Evolutionary conservation across 2,329 filamentous ascomycete species (phyloP).

Genomic region (Talaromyces sp.): DNA sequence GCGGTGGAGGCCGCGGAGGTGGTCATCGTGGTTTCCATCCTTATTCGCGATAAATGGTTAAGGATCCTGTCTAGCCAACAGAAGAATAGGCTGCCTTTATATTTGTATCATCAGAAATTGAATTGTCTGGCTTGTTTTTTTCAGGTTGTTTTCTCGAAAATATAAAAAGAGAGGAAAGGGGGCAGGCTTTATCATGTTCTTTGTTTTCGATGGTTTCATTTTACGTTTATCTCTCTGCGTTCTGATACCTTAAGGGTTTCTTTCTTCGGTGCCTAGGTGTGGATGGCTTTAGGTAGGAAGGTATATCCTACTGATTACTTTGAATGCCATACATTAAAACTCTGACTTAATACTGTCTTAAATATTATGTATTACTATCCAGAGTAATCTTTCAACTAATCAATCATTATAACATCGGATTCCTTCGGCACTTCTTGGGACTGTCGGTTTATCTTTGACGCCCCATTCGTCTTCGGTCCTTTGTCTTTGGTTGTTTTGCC

Average conservation of each 20-base stretch:
- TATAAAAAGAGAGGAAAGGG: neutral
- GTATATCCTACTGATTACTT: neutral
- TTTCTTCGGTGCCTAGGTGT: conserved; percentile 2
- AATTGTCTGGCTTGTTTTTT: neutral
- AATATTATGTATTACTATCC: conserved; percentile 17
- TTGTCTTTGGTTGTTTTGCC: neutral
- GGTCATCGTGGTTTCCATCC: conserved; percentile 74
- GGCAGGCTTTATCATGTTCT: neutral
- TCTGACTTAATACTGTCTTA: neutral
- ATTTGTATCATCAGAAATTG: conserved; percentile 8
- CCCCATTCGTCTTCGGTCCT: conserved; percentile 7
- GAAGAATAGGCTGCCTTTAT: neutral
- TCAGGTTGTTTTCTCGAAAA: neutral
- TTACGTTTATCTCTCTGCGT: neutral
- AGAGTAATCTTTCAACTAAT: conserved; percentile 23
- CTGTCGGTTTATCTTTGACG: conserved; percentile 16
- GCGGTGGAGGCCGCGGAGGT: conserved; percentile 77
- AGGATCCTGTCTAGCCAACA: neutral
- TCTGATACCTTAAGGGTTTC: neutral
- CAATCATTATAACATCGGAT: conserved; percentile 38
- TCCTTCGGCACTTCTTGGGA: conserved; percentile 17
- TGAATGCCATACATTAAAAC: neutral
- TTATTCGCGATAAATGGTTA: conserved; percentile 52
- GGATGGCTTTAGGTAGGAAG: neutral
- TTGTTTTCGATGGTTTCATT: neutral